Evolutionary conservation across 176 grass and related monocot species (phyloP).

Genomic region (Guadua angustifolia): DNA sequence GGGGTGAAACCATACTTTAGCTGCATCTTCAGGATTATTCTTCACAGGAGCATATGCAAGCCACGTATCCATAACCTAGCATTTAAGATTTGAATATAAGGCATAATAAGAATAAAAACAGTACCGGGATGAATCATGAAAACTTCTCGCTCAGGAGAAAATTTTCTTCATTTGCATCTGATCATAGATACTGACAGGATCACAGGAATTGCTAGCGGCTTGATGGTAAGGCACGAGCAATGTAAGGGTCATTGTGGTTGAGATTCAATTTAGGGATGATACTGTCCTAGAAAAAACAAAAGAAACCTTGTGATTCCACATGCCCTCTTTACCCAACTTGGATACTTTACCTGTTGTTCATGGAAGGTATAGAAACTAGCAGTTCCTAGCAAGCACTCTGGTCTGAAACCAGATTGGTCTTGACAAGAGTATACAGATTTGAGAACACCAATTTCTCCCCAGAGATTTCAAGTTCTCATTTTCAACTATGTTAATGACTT

Average conservation of each 20-base stretch:
- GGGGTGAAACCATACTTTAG: slow-evolving; percentile 65
- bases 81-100: slow-evolving; percentile 28
- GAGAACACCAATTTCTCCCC: not conserved
- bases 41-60: slow-evolving; percentile 97
- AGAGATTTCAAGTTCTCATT: not conserved
- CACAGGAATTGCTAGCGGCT: not conserved
- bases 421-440: not conserved
- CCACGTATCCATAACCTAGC: slow-evolving; percentile 90
- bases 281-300: not conserved
- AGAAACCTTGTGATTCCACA: not conserved
- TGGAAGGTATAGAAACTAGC: not conserved
- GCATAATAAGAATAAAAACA: slow-evolving; percentile 1
- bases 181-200: not conserved
- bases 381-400: not conserved
- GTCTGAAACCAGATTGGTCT: not conserved
- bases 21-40: slow-evolving; percentile 97
- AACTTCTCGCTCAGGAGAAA: not conserved
- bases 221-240: not conserved
- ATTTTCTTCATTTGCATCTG: not conserved
- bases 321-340: not conserved
- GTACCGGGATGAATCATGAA: slow-evolving; percentile 11
- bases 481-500: not conserved
- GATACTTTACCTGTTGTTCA: not conserved
- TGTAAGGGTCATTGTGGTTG: not conserved
- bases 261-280: not conserved